Evolutionary conservation across 495 filamentous ascomycete genomes (phyloP).

Genomic region (Aspergillus heteromorphus): DNA sequence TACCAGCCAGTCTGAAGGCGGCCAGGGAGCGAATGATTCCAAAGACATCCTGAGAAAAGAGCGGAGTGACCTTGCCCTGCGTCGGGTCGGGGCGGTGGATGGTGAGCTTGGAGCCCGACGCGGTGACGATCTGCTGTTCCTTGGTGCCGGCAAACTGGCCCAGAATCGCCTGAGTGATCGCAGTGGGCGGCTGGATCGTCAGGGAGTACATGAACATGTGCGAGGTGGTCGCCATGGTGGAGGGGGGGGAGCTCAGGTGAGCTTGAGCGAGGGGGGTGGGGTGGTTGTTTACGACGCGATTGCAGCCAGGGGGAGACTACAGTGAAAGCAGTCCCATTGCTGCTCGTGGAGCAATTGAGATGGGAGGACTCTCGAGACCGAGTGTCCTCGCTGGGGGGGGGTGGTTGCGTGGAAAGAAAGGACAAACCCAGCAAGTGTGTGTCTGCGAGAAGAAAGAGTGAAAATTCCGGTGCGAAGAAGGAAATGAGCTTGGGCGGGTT

Average conservation of each 20-base stretch:
- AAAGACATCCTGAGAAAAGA: constrained; percentile 89
- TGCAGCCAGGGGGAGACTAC: constrained; percentile 27
- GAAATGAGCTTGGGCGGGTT: constrained; percentile 9
- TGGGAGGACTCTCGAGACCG: constrained; percentile 26
- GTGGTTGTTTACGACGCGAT: constrained; percentile 24
- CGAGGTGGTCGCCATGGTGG: constrained; percentile 91
- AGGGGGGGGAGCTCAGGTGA: constrained; percentile 18
- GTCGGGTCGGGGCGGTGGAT: constrained; percentile 81
- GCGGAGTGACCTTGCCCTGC: constrained; percentile 75
- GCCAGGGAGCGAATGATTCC: constrained; percentile 87
- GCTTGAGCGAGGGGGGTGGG: constrained; percentile 11
- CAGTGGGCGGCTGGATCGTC: constrained; percentile 85
- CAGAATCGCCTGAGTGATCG: constrained; percentile 81
- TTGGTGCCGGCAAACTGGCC: constrained; percentile 93
- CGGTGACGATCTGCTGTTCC: constrained; percentile 94
- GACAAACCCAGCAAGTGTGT: constrained; percentile 6
- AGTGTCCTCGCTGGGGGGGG: constrained; percentile 18
- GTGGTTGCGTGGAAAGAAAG: constrained; percentile 2
- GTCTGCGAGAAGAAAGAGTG: constrained; percentile 13
- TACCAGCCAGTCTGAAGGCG: constrained; percentile 85
- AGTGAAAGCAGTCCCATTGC: constrained; percentile 39
- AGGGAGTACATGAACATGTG: constrained; percentile 97
- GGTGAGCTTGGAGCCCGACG: constrained; percentile 82
- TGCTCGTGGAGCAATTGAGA: constrained; percentile 17
- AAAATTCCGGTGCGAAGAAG: constrained; percentile 30